Base-by-base conservation (phyloP, 169 alveolate species). In the Neospora caninum region DNA sequence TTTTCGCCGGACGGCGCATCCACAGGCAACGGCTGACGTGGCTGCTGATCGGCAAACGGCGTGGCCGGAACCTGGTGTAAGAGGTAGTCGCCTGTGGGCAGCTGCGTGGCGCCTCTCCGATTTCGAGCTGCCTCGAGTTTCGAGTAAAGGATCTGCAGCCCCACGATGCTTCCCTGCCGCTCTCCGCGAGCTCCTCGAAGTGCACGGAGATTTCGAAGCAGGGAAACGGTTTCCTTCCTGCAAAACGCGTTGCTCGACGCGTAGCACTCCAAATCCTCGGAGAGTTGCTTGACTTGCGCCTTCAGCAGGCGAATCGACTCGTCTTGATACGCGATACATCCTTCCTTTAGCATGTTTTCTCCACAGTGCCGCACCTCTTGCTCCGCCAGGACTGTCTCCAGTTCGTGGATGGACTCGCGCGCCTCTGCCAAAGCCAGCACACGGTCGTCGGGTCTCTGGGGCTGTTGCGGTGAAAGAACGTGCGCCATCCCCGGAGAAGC, bases 241-340 rank as follows among this genome's bases (percentile, higher is more conserved):
- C 25, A 34, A 16, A 41, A 42, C 25, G 67, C 67, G 69, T 42
- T 25, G 64, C 25, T 39, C 38, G n/a, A 0, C 41, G 34, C 89
- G 41, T 43, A 41, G 16, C 41, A 22, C 41, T 82, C 39, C 43
- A 82, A 10, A 49, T 38, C 89, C 89, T 82, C 69, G 29, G 54
- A 42, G 54, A 82, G 67, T 29, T 82, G 2, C 34, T 41, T 22
- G 18, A 82, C 39, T 4, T 82, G 69, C n/a, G 54, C 67, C 38
- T 82, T 22, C 67, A 82, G 25, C 89, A 82, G 67, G 25, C 89
- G 89, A 36, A 82, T 82, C 34, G 89, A 82, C 41, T 82, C 89
- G 67, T 42, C 67, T 43, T 82, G 89, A 36, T 82, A 82, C 25
- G 89, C 89, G 41, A 82, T 82, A 67, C 89, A 82, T 29, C 89